Evolutionary conservation across 805 yeast genomes (phyloP).

Genomic region (Cyberlindnera petersonii): DNA sequence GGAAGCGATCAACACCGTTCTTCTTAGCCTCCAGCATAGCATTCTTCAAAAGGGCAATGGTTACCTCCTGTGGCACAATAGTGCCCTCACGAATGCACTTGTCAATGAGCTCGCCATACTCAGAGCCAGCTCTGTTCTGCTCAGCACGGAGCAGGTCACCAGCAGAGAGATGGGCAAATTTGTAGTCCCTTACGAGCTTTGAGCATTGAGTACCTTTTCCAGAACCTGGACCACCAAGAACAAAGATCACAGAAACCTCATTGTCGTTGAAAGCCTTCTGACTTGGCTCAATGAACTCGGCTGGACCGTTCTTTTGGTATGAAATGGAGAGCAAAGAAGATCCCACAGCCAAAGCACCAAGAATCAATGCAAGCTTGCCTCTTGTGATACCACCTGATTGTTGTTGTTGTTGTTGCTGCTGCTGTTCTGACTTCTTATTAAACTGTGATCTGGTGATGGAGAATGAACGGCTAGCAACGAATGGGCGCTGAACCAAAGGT

Average conservation of each 20-base stretch:
- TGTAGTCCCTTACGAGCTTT: conserved; percentile 72
- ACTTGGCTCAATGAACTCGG: conserved; percentile 39
- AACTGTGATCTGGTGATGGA: conserved; percentile 4
- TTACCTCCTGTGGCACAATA: conserved; percentile 91
- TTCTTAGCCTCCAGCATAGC: conserved; percentile 59
- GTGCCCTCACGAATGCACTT: conserved; percentile 80
- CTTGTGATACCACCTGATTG: conserved; percentile 15
- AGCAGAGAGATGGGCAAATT: conserved; percentile 89
- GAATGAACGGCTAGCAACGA: conserved; percentile 4
- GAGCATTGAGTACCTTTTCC: conserved; percentile 98
- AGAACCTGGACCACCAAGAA: conserved; percentile 96
- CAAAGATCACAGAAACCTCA: conserved; percentile 78
- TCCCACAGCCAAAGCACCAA: conserved; percentile 44
- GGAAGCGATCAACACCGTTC: conserved; percentile 55
- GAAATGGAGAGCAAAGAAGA: conserved; percentile 42
- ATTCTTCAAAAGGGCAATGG: conserved; percentile 75
- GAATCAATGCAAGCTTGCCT: conserved; percentile 35
- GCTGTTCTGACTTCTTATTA: conserved; percentile 7
- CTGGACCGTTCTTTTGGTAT: conserved; percentile 42
- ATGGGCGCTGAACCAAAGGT: not conserved
- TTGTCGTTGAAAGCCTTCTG: conserved; percentile 50
- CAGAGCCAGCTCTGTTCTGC: conserved; percentile 75
- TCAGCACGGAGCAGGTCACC: conserved; percentile 94
- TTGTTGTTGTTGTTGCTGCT: conserved; percentile 3
- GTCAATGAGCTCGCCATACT: conserved; percentile 82